phyloP scores from a whole-genome alignment of 2,329 filamentous ascomycete genomes.

The Aspergillus calidoustus region DNA sequence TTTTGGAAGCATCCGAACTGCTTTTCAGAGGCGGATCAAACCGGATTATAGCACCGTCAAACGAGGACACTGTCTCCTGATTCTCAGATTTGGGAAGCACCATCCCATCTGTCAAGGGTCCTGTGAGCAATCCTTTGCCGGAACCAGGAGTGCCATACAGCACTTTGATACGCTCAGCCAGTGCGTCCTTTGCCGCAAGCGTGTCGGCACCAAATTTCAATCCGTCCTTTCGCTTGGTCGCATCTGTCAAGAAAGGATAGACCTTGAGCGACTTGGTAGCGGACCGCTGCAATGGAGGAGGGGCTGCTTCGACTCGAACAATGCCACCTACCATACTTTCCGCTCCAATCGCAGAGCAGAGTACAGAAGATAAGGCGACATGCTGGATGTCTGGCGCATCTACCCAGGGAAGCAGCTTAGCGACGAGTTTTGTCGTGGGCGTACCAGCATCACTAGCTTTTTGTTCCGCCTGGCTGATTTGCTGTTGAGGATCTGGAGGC shows the following conservation, averaged over 20 bases:
- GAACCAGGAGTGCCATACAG: constrained; percentile 67
- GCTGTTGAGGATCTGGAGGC: constrained; percentile 69
- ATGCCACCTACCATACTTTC: constrained; percentile 81
- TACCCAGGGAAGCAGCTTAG: constrained; percentile 76
- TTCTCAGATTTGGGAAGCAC: constrained; percentile 68
- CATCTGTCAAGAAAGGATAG: constrained; percentile 72
- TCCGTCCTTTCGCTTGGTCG: constrained; percentile 63
- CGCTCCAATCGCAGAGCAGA: constrained; percentile 75
- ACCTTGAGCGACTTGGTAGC: constrained; percentile 73
- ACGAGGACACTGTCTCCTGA: constrained; percentile 62
- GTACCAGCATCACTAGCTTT: constrained; percentile 61
- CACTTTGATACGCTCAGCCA: constrained; percentile 70
- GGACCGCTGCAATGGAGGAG: constrained; percentile 69
- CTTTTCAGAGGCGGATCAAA: constrained; percentile 66
- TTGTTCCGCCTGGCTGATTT: constrained; percentile 69
- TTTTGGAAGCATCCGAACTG: constrained; percentile 36
- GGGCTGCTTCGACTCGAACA: constrained; percentile 83
- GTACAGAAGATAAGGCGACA: constrained; percentile 73
- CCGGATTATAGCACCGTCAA: constrained; percentile 82
- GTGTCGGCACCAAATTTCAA: constrained; percentile 89
- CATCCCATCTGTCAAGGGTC: constrained; percentile 88
- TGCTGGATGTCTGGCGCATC: constrained; percentile 84
- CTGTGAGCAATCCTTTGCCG: constrained; percentile 71
- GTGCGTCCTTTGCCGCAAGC: constrained; percentile 77
- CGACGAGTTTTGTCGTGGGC: constrained; percentile 71